Conservation (phyloP, 2,329 filamentous ascomycete genomes). For the Aspergillus spinulosporus region DNA sequence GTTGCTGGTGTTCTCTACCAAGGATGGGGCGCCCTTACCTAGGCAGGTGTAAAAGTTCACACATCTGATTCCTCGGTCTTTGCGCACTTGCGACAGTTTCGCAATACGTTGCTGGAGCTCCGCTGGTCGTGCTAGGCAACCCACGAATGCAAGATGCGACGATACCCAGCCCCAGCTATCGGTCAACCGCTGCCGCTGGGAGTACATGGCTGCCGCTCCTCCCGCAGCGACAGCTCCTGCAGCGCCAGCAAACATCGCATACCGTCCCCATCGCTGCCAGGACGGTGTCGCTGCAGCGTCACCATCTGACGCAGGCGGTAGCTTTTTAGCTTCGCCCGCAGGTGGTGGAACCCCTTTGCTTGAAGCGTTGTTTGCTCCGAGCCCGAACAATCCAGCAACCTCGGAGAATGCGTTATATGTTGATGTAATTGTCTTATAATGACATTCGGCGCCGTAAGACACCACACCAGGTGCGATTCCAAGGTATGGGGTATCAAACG, state of each 20-base stretch:
- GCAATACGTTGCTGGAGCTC: conserved; percentile 74
- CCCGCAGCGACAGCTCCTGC: conserved; percentile 77
- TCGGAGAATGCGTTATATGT: conserved; percentile 70
- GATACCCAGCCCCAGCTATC: conserved; percentile 78
- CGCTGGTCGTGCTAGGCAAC: conserved; percentile 79
- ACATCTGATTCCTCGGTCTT: conserved; percentile 71
- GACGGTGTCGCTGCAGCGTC: conserved; percentile 50
- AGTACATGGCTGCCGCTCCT: conserved; percentile 80
- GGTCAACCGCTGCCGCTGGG: conserved; percentile 76
- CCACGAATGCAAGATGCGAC: conserved; percentile 91
- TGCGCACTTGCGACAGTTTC: conserved; percentile 64
- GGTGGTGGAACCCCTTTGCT: conserved; percentile 14
- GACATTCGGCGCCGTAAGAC: conserved; percentile 69
- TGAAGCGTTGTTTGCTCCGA: conserved; percentile 52
- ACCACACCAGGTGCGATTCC: conserved; percentile 53
- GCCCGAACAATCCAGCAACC: conserved; percentile 64
- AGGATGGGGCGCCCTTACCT: conserved; percentile 61
- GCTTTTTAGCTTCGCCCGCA: conserved; percentile 20
- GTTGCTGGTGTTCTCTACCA: conserved; percentile 28
- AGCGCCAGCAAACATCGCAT: conserved; percentile 82
- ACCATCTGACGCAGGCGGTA: conserved; percentile 35
- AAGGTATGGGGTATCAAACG: conserved; percentile 88
- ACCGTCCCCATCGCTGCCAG: conserved; percentile 81
- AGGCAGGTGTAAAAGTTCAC: conserved; percentile 85
- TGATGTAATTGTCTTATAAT: conserved; percentile 72